Percentiles rank a stretch among this genome's conserved stretches.
Evolutionary conservation across 2,329 filamentous ascomycete genomes (phyloP).

Genomic region (Cadophora sp.): DNA sequence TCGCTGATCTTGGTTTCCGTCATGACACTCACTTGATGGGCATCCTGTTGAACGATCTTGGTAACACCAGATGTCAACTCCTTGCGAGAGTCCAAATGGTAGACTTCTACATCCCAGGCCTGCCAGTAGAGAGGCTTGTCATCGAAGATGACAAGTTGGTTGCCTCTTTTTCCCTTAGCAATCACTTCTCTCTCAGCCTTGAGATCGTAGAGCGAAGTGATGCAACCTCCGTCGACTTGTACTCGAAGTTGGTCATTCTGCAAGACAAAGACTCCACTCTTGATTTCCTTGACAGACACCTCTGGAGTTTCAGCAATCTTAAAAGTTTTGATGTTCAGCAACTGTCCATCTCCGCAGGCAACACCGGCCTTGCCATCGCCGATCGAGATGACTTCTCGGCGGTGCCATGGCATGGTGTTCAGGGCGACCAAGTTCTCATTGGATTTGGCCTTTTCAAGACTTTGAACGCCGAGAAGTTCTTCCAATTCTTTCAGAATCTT

Average conservation of each 20-base stretch:
- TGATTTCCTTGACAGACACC: constrained; percentile 59
- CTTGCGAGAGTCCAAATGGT: constrained; percentile 85
- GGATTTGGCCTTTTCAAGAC: constrained; percentile 50
- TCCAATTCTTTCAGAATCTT: constrained; percentile 75
- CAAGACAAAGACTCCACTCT: constrained; percentile 74
- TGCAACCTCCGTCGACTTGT: constrained; percentile 74
- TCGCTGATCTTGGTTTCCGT: constrained; percentile 90
- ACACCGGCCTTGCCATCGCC: constrained; percentile 59
- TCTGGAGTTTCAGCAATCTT: constrained; percentile 54
- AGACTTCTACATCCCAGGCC: constrained; percentile 98
- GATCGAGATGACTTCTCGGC: constrained; percentile 74
- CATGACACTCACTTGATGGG: constrained; percentile 80
- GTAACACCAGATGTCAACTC: constrained; percentile 75
- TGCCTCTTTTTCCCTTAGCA: constrained; percentile 75
- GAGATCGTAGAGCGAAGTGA: constrained; percentile 85
- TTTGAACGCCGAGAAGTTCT: constrained; percentile 67
- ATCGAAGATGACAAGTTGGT: constrained; percentile 93
- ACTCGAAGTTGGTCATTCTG: constrained; percentile 80
- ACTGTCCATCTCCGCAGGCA: constrained; percentile 61
- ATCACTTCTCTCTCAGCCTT: constrained; percentile 78
- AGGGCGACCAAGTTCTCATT: constrained; percentile 66
- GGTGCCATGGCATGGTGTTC: constrained; percentile 88
- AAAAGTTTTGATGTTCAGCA: constrained; percentile 59
- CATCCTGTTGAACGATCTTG: constrained; percentile 72
- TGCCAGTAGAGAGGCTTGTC: constrained; percentile 98